These are phyloP conservation scores for Botrytis pseudocinerea DNA, from an alignment of 2,329 filamentous ascomycete species.

Conservation along the genomic window DNA sequence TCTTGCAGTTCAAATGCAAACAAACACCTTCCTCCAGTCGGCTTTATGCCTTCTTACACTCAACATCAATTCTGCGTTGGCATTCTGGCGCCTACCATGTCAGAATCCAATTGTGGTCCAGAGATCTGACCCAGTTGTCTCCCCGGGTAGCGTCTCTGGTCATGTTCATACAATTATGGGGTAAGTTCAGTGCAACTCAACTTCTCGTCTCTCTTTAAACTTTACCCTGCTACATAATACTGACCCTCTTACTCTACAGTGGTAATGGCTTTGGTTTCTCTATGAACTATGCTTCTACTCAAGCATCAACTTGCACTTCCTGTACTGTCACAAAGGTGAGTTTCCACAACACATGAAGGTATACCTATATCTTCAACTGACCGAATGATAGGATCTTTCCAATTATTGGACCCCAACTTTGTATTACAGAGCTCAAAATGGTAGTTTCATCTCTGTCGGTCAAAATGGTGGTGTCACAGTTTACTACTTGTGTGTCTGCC, in stretches of 20 bases:
- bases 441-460: conserved; percentile 51
- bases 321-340: conserved; percentile 56
- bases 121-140: conserved; percentile 60
- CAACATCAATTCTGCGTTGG: conserved; percentile 34
- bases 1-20: neutral
- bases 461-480: conserved; percentile 53
- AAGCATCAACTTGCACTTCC: conserved; percentile 59
- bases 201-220: fast-evolving
- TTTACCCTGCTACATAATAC: too few species aligned
- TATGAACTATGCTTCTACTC: conserved; percentile 55
- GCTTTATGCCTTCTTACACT: conserved; percentile 17
- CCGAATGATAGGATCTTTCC: conserved; percentile 47
- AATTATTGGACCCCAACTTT: conserved; percentile 70
- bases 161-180: conserved; percentile 65
- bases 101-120: conserved; percentile 45
- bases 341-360: neutral
- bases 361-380: neutral
- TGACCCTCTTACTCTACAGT: neutral
- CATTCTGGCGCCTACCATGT: conserved; percentile 51
- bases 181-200: conserved; percentile 35
- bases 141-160: conserved; percentile 52
- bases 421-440: conserved; percentile 54
- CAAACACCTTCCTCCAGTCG: neutral
- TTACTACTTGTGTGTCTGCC: conserved; percentile 53
- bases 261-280: conserved; percentile 56